Evolutionary conservation across 495 filamentous ascomycete species (phyloP).

Genomic region (Lepidopterella palustris): DNA sequence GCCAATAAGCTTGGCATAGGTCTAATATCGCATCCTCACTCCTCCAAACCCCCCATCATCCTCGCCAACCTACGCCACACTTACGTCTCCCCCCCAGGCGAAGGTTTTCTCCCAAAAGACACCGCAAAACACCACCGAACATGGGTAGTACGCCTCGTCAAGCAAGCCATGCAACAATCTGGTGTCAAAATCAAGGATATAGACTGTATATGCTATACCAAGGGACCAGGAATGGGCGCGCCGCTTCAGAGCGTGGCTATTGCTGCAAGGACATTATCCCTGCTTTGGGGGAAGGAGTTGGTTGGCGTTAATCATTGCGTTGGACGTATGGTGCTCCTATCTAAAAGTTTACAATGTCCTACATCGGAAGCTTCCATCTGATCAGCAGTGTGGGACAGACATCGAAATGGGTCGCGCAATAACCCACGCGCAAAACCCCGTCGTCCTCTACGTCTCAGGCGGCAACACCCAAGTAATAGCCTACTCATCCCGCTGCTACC

Average conservation of each 20-base stretch:
- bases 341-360: neutral
- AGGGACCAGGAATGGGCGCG: constrained; percentile 93
- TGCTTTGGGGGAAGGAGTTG: constrained; percentile 81
- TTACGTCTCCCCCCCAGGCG: constrained; percentile 82
- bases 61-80: constrained; percentile 95
- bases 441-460: constrained; percentile 92
- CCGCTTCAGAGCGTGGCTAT: constrained; percentile 85
- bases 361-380: neutral
- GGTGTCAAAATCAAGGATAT: constrained; percentile 57
- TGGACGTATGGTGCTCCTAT: constrained; percentile 56
- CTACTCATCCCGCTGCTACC: constrained; percentile 86
- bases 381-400: constrained; percentile 38
- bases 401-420: constrained; percentile 98
- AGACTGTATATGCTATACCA: constrained; percentile 90
- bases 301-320: constrained; percentile 97
- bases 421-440: constrained; percentile 83
- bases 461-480: constrained; percentile 98
- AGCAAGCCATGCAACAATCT: constrained; percentile 66
- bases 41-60: constrained; percentile 55
- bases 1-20: constrained; percentile 97
- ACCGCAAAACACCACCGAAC: constrained; percentile 85
- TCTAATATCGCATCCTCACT: constrained; percentile 68
- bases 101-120: constrained; percentile 94
- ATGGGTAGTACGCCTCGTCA: constrained; percentile 75
- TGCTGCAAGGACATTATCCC: constrained; percentile 70